Evolutionary conservation across 73 alveolate species (phyloP).

Genomic region (Durusdinium trenchii): DNA sequence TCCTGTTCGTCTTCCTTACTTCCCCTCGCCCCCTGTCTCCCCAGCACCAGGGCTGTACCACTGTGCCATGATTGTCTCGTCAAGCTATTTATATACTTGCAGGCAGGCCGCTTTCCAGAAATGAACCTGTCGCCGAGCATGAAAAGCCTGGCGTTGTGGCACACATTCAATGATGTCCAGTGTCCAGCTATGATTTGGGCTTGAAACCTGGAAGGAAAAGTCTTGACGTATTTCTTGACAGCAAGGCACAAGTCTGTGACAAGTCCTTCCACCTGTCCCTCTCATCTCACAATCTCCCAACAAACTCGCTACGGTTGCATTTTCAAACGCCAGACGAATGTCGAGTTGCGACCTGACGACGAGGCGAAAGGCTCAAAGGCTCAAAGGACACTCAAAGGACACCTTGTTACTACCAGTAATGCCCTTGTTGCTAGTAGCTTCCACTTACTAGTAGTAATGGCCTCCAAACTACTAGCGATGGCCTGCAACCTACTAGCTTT

Average conservation of each 20-base stretch:
- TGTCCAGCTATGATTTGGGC: background rate
- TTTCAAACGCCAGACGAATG: slow-evolving; percentile 39
- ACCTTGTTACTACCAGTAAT: too few species aligned
- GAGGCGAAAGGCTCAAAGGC: background rate
- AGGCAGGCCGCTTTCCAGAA: slow-evolving; percentile 32
- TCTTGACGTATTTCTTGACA: too few species aligned
- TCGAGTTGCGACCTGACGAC: background rate
- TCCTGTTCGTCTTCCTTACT: too few species aligned
- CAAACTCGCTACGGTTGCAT: background rate
- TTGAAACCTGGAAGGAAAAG: background rate
- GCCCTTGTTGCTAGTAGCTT: too few species aligned
- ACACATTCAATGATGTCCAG: background rate
- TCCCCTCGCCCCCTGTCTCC: too few species aligned
- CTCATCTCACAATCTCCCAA: background rate
- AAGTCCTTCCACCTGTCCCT: background rate
- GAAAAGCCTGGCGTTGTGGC: slow-evolving; percentile 30
- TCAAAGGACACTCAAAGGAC: background rate
- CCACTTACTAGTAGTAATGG: too few species aligned
- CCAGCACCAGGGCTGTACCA: too few species aligned
- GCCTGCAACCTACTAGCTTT: too few species aligned
- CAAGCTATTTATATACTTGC: background rate
- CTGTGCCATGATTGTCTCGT: background rate
- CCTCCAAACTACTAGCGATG: too few species aligned
- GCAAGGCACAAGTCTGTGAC: background rate
- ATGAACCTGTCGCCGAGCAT: slow-evolving; percentile 85